Percentiles rank a stretch among this genome's conserved stretches.
Conservation (phyloP, 352 stramenopile genomes). For the Phytophthora melonis region DNA sequence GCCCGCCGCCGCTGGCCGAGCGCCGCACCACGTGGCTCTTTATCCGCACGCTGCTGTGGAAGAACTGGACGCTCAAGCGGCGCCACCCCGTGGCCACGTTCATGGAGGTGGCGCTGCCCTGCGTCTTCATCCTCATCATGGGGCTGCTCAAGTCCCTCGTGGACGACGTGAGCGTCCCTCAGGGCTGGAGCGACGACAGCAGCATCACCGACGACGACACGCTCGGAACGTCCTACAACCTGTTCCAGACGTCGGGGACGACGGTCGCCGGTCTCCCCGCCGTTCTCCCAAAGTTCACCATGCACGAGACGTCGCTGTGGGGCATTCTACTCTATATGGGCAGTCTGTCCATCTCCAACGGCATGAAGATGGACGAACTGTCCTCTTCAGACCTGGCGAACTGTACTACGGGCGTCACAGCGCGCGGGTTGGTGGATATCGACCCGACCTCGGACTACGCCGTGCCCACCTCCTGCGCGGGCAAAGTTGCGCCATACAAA, state of each 20-base stretch:
- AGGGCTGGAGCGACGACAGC: conserved; percentile 56
- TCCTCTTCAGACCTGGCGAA: conserved; percentile 32
- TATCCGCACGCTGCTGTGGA: conserved; percentile 62
- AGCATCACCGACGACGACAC: conserved; percentile 32
- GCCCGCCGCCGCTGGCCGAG: conserved; percentile 24
- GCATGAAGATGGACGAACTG: conserved; percentile 55
- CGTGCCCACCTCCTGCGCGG: conserved; percentile 46
- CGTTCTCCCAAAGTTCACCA: conserved; percentile 55
- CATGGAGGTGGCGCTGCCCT: conserved; percentile 63
- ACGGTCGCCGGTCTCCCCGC: conserved; percentile 39
- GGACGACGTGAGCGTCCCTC: conserved; percentile 55
- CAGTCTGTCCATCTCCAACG: conserved; percentile 47
- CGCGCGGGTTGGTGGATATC: conserved; percentile 42
- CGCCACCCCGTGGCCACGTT: conserved; percentile 62
- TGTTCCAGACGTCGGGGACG: conserved; percentile 53
- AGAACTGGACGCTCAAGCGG: conserved; percentile 75
- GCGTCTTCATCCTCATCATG: conserved; percentile 69
- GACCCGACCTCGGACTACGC: conserved; percentile 46
- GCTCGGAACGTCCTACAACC: conserved; percentile 56
- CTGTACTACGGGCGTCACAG: conserved; percentile 42
- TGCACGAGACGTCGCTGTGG: conserved; percentile 63
- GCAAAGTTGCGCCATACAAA: conserved; percentile 66
- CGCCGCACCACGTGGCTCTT: conserved; percentile 43
- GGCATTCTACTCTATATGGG: conserved; percentile 63
- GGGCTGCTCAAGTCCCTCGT: conserved; percentile 62